Evolutionary conservation across 768 basidiomycete genomes (phyloP), one percentile per base, ranked within the genome.

Genomic region (Trametes maxima): DNA sequence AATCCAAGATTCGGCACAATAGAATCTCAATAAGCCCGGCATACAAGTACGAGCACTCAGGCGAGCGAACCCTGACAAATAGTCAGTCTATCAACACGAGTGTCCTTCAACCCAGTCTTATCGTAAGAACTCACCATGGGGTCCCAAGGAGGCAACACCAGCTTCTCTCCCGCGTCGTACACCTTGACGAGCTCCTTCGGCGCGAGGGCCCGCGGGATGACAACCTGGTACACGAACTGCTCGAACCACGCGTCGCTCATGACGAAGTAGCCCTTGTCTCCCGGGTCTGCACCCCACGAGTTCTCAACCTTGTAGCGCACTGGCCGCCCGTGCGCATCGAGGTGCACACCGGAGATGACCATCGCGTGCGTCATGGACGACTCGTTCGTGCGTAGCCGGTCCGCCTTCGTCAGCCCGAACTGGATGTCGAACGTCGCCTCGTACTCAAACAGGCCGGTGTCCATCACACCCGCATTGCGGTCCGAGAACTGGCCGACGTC

Each of bases 281-380:
- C 90, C 0, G 80, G 81, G 0, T 77, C 76, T 25, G 87, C 85
- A 16, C 92, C 91, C 96, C 96, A 98, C 3, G 88, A 90, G 78
- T 98, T 98, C 80, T 98, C 96, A 19, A 98, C 92, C 75, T 94
- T 93, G 83, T 94, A 98, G n/a, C 94, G 83, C 19, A 95, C 75
- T 0, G 94, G 88, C 59, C 83, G 85, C 54, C 92, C 93, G 2
- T 73, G 71, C 13, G 77, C 74, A 69, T 95, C 94, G 50, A 97
- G 77, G 70, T 98, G 95, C 17, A 95, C 95, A 17, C 85, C 95
- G 17, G 90, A 88, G 72, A 98, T 95, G 44, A 96, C 93, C 92
- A 94, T 91, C 64, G 94, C 94, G 72, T 98, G 95, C 0, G 95
- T 98, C 95, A 97, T 96, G 35, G 88, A 73, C 0, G 90, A 92